Evolutionary conservation across 495 filamentous ascomycete species (phyloP).

Genomic region (Penicillium bovifimosum): DNA sequence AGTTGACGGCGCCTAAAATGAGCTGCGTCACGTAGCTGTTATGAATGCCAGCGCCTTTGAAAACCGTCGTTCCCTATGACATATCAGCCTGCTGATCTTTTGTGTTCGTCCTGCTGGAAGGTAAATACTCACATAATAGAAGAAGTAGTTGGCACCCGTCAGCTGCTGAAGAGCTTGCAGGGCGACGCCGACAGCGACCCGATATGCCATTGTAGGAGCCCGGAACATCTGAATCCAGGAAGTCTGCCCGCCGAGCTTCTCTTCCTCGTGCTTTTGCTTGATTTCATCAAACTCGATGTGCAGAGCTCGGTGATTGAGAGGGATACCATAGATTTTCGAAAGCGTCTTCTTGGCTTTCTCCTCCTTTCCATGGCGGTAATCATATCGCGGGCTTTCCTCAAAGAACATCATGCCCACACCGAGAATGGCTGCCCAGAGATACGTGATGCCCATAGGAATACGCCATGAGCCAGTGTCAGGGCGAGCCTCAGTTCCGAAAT

Average conservation of each 20-base stretch:
- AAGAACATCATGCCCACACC: conserved; percentile 61
- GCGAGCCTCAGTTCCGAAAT: conserved; percentile 60
- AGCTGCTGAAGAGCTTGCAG: conserved; percentile 51
- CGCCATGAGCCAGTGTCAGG: conserved; percentile 56
- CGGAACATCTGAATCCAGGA: conserved; percentile 49
- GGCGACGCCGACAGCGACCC: conserved; percentile 57
- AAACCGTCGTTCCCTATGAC: conserved; percentile 60
- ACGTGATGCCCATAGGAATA: conserved; percentile 73
- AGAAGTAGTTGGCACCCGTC: conserved; percentile 54
- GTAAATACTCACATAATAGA: conserved; percentile 55
- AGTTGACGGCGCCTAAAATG: conserved; percentile 69
- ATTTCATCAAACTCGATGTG: conserved; percentile 61
- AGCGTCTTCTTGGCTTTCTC: conserved; percentile 62
- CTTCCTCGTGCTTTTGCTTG: conserved; percentile 50
- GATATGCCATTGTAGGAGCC: conserved; percentile 61
- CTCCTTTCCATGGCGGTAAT: conserved; percentile 56
- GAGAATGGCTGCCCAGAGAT: conserved; percentile 66
- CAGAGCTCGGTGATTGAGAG: conserved; percentile 54
- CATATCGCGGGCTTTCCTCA: conserved; percentile 67
- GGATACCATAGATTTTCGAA: conserved; percentile 62
- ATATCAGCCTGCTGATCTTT: background rate
- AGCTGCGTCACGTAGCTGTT: conserved; percentile 68
- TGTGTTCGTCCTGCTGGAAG: background rate
- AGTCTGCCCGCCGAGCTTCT: conserved; percentile 40
- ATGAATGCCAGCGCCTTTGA: conserved; percentile 57